Evolutionary conservation across 2,329 filamentous ascomycete genomes (phyloP).

Genomic region (Colletotrichum cereale): DNA sequence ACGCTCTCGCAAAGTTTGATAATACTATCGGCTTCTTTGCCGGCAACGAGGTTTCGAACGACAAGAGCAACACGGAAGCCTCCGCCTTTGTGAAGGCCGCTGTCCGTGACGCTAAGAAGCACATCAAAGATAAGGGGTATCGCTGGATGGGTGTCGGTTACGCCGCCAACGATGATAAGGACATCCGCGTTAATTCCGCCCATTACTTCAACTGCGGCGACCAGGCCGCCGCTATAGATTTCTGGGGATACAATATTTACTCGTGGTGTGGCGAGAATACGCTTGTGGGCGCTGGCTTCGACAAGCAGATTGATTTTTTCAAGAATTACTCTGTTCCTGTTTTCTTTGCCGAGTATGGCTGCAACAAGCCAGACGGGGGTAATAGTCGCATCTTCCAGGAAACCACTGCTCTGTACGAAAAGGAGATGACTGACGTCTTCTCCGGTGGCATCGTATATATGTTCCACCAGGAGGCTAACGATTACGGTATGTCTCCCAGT

Average conservation of each 20-base stretch:
- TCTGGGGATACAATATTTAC: slow-evolving; percentile 99
- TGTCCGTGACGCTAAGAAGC: slow-evolving; percentile 93
- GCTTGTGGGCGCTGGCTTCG: slow-evolving; percentile 83
- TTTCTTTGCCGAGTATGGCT: slow-evolving; percentile 99
- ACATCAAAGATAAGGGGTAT: slow-evolving; percentile 85
- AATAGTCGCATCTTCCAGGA: slow-evolving; percentile 85
- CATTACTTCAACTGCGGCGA: slow-evolving; percentile 95
- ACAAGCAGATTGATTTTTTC: slow-evolving; percentile 87
- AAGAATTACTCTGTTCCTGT: slow-evolving; percentile 89
- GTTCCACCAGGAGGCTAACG: slow-evolving; percentile 92
- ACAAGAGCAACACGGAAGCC: slow-evolving; percentile 86
- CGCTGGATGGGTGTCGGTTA: slow-evolving; percentile 91
- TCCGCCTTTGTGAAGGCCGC: slow-evolving; percentile 98
- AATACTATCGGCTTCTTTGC: slow-evolving; percentile 98
- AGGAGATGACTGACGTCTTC: slow-evolving; percentile 87
- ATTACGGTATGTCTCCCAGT: slow-evolving; percentile 71
- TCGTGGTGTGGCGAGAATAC: slow-evolving; percentile 94
- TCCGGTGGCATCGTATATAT: slow-evolving; percentile 99
- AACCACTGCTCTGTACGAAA: slow-evolving; percentile 82
- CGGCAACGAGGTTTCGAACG: slow-evolving; percentile 96
- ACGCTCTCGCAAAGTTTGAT: slow-evolving; percentile 83
- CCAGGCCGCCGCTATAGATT: slow-evolving; percentile 79
- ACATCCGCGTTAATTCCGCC: slow-evolving; percentile 84
- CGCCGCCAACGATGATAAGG: slow-evolving; percentile 91
- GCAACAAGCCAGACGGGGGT: slow-evolving; percentile 75